Conservation (phyloP, 352 stramenopile genomes). For the Globisporangium echinulatum region DNA sequence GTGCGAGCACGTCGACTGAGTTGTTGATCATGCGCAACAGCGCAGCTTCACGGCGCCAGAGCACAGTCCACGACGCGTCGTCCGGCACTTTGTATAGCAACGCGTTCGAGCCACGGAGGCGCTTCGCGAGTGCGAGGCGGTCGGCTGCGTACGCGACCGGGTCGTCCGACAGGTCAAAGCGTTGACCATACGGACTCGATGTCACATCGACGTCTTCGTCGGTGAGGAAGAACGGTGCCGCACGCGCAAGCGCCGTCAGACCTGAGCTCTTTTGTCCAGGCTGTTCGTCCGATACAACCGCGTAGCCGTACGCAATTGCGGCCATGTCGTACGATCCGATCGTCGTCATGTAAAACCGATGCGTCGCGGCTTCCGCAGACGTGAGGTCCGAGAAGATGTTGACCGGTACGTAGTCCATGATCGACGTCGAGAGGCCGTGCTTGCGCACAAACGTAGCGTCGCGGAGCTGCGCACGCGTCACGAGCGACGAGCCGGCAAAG, state of each 20-base stretch:
- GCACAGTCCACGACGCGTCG: slow-evolving; percentile 41
- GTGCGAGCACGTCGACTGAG: slow-evolving; percentile 26
- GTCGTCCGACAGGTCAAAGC: slow-evolving; percentile 55
- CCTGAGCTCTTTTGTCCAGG: slow-evolving; percentile 34
- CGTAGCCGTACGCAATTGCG: slow-evolving; percentile 85
- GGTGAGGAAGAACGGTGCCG: slow-evolving; percentile 51
- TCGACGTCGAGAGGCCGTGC: slow-evolving; percentile 50
- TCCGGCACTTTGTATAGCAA: slow-evolving; percentile 31
- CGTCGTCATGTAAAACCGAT: slow-evolving; percentile 62
- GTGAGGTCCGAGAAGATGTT: slow-evolving; percentile 80
- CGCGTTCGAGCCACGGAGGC: slow-evolving; percentile 25
- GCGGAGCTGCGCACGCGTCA: slow-evolving; percentile 49
- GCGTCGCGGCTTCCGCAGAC: slow-evolving; percentile 19
- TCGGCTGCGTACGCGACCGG: slow-evolving; percentile 50
- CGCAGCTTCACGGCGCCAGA: slow-evolving; percentile 43
- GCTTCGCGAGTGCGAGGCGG: slow-evolving; percentile 40
- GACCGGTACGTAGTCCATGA: slow-evolving; percentile 86
- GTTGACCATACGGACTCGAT: slow-evolving; percentile 45
- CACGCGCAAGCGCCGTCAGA: slow-evolving; percentile 35
- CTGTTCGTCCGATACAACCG: slow-evolving; percentile 30
- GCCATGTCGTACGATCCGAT: slow-evolving; percentile 75
- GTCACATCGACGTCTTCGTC: slow-evolving; percentile 41
- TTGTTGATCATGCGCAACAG: slow-evolving; percentile 36
- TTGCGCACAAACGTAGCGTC: slow-evolving; percentile 39
- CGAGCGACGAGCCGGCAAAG: slow-evolving; percentile 55